These are phyloP conservation scores for Thecaphora frezii DNA, from an alignment of 1,284 basidiomycete genomes.

Conservation along the genomic window DNA sequence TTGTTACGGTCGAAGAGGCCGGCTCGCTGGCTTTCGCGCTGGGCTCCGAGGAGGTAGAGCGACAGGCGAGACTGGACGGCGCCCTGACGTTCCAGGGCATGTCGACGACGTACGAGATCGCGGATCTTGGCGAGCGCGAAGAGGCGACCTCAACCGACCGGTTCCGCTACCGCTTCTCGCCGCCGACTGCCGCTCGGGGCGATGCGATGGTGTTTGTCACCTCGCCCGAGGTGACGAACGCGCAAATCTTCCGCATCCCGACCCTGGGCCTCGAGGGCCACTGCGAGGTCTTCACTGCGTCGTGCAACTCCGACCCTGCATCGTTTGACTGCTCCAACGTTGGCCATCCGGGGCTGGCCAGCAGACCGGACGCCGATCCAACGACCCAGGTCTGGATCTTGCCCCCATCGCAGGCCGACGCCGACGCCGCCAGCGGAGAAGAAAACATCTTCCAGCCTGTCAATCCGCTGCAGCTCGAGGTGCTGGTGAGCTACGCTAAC, in stretches of 20 bases:
- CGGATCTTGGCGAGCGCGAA: too few relatives aligned
- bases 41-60: too few relatives aligned
- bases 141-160: not conserved
- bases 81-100: too few relatives aligned
- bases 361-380: not conserved
- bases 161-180: not conserved
- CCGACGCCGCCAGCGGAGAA: not conserved
- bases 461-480: conserved; percentile 4
- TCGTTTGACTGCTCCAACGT: conserved; percentile 12
- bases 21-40: too few relatives aligned
- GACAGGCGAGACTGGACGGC: too few relatives aligned
- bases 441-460: not conserved
- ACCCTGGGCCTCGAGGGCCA: conserved; percentile 6
- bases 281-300: conserved; percentile 10
- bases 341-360: conserved; percentile 5
- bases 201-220: not conserved
- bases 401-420: too few relatives aligned
- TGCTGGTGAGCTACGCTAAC: not conserved
- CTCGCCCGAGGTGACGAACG: not conserved
- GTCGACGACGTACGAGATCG: too few relatives aligned
- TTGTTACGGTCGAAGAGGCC: conserved; percentile 1
- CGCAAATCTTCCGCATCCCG: conserved; percentile 2
- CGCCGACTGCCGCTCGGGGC: too few relatives aligned
- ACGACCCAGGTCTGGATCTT: not conserved
- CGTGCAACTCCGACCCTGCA: not conserved